Conservation (phyloP, 768 basidiomycete species). For the Pulveroboletus sp. region DNA sequence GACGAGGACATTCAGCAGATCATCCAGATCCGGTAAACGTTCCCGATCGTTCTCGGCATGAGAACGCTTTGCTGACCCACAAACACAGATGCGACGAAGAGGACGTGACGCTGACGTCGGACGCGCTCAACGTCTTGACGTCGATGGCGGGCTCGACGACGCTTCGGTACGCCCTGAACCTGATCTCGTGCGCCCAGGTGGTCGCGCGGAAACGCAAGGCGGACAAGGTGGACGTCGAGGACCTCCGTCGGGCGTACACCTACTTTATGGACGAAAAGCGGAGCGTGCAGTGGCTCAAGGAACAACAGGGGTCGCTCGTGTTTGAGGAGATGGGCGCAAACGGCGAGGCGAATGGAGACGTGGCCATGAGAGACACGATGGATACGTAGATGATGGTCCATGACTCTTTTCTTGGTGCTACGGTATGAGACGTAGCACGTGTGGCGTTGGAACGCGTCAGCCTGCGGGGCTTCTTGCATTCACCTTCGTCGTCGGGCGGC, state of each 20-base stretch:
- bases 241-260: slow-evolving; percentile 77
- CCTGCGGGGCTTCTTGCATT: no score
- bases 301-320: slow-evolving; percentile 70
- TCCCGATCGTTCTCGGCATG: background rate
- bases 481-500: no score
- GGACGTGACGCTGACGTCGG: slow-evolving; percentile 76
- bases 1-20: slow-evolving; percentile 87
- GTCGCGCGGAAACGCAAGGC: slow-evolving; percentile 80
- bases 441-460: no score
- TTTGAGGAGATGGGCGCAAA: slow-evolving; percentile 62
- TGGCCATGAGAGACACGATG: slow-evolving; percentile 31
- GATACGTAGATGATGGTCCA: slow-evolving; percentile 27
- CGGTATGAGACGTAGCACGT: no score
- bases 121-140: slow-evolving; percentile 76
- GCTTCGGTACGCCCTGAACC: slow-evolving; percentile 88
- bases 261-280: slow-evolving; percentile 94
- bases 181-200: slow-evolving; percentile 90
- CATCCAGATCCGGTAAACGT: slow-evolving; percentile 77
- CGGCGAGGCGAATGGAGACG: slow-evolving; percentile 30
- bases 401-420: no score
- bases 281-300: slow-evolving; percentile 87
- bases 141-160: slow-evolving; percentile 89
- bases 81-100: slow-evolving; percentile 81
- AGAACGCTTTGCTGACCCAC: slow-evolving; percentile 1
- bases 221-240: slow-evolving; percentile 78